Conservation (phyloP, 176 grass and related monocot genomes). For the Ampelocalamus luodianensis region DNA sequence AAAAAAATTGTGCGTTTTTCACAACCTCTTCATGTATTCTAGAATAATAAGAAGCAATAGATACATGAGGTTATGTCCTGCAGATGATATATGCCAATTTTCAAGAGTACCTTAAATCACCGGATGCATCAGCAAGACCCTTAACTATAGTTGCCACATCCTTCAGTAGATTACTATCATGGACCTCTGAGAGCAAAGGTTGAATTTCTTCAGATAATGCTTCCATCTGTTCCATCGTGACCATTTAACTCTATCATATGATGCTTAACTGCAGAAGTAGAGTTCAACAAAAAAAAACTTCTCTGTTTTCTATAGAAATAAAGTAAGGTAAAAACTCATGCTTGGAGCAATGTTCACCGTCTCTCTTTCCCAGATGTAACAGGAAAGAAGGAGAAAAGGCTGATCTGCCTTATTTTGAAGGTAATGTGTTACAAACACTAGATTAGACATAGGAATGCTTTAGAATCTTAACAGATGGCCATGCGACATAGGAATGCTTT, state of each 20-base stretch:
- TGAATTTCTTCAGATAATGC: conserved; percentile 58
- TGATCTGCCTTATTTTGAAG: not conserved
- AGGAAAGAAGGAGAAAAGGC: no score
- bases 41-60: not conserved
- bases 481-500: not conserved
- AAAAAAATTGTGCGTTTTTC: not conserved
- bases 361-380: no score
- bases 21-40: not conserved
- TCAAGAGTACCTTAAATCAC: conserved; percentile 53
- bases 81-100: not conserved
- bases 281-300: not conserved
- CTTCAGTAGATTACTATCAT: conserved; percentile 51
- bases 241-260: not conserved
- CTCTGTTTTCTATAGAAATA: not conserved
- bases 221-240: conserved; percentile 55
- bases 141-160: conserved; percentile 64
- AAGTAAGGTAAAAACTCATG: not conserved
- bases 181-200: conserved; percentile 57
- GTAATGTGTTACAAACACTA: not conserved
- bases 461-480: not conserved
- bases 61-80: not conserved
- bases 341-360: not conserved
- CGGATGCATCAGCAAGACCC: conserved; percentile 50
- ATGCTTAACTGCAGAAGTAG: not conserved
- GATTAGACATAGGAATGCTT: not conserved